Conservation (phyloP, 306 rosid species). For the Cajanus cajan region DNA sequence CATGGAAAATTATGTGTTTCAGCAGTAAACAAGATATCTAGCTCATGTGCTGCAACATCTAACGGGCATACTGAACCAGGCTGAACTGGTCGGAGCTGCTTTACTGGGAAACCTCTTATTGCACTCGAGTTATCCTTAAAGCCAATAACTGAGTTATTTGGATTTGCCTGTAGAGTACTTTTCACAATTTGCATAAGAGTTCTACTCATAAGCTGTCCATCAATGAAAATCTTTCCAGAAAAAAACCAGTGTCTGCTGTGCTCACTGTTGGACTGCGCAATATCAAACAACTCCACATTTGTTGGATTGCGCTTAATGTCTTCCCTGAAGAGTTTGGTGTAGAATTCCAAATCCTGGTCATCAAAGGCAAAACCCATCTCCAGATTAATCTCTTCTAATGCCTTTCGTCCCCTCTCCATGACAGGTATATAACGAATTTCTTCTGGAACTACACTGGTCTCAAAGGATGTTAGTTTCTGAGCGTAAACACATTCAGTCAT, state of each 20-base stretch:
- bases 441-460: conserved; percentile 62
- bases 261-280: no score
- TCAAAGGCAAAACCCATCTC: conserved; percentile 92
- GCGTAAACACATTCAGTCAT: conserved; percentile 86
- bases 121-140: no score
- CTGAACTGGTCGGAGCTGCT: conserved; percentile 62
- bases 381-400: conserved; percentile 81
- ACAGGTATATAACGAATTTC: conserved; percentile 64
- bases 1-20: conserved; percentile 97
- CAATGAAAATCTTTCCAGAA: conserved; percentile 70
- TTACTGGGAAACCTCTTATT: conserved; percentile 70
- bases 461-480: conserved; percentile 64
- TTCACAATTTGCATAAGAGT: conserved; percentile 95
- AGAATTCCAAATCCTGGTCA: conserved; percentile 82
- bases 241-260: conserved; percentile 98
- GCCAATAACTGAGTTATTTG: conserved; percentile 81
- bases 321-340: no score
- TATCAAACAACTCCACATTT: no score
- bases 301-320: no score
- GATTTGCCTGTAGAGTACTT: conserved; percentile 78
- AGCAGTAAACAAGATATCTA: conserved; percentile 84
- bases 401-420: conserved; percentile 78
- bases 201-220: conserved; percentile 62
- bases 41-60: conserved; percentile 34
- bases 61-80: conserved; percentile 72